Evolutionary conservation across 192 early-diverging fungal species (phyloP).

Genomic region (Gamsiella multidivaricata): DNA sequence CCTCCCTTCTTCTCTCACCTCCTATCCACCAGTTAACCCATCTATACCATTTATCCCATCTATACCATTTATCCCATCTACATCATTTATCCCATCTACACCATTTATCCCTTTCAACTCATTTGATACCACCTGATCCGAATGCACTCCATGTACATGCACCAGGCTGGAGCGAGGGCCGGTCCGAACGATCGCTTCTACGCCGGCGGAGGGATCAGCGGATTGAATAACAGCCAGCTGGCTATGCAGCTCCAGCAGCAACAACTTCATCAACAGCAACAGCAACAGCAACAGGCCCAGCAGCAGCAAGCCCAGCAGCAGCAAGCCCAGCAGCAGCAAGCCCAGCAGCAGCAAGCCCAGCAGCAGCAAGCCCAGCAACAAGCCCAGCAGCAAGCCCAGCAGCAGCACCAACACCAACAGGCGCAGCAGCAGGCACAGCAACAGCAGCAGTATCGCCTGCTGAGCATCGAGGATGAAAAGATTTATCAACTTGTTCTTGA

Average conservation of each 20-base stretch:
- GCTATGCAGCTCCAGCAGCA: constrained; percentile 44
- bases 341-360: constrained; percentile 25
- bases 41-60: no score
- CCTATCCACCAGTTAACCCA: neutral
- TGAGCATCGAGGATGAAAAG: constrained; percentile 80
- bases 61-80: neutral
- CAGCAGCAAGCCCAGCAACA: constrained; percentile 49
- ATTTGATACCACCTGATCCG: neutral
- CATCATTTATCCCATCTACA: neutral
- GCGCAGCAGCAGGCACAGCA: no score
- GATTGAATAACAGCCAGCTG: constrained; percentile 36
- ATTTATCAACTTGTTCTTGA: constrained; percentile 90
- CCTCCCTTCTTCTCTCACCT: neutral
- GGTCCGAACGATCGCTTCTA: constrained; percentile 40
- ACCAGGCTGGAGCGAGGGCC: constrained; percentile 25
- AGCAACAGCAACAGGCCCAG: constrained; percentile 19
- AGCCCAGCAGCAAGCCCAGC: constrained; percentile 26
- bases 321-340: constrained; percentile 53
- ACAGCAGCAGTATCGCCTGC: constrained; percentile 57
- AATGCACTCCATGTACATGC: constrained; percentile 43
- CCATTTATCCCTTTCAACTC: neutral
- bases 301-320: constrained; percentile 62
- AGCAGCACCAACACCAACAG: constrained; percentile 39
- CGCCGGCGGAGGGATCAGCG: constrained; percentile 21
- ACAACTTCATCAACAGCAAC: constrained; percentile 46